Conservation (phyloP, 176 grass and related monocot species). For the Triticum timopheevii region DNA sequence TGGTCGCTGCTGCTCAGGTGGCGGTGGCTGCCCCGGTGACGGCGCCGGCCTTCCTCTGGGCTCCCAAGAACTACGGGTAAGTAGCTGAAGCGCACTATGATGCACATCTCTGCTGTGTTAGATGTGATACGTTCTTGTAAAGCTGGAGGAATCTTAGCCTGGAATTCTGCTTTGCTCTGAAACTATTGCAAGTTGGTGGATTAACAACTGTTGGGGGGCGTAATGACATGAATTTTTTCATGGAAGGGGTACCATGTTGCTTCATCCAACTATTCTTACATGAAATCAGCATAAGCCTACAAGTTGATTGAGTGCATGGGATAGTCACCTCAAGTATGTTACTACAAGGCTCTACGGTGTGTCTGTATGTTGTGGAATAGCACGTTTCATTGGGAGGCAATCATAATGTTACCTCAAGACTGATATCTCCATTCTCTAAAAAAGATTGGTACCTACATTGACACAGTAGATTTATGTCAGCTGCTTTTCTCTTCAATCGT, state of each 20-base stretch:
- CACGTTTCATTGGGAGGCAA: not conserved
- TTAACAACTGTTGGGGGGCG: not conserved
- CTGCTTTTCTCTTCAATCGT: not conserved
- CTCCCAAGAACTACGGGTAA: conserved; percentile 65
- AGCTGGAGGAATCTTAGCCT: not conserved
- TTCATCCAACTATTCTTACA: not conserved
- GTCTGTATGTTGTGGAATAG: not conserved
- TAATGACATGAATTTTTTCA: not conserved
- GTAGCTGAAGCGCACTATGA: not conserved
- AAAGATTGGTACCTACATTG: not conserved
- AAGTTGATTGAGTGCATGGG: not conserved
- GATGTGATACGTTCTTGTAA: not conserved
- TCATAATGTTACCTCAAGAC: not conserved
- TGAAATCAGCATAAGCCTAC: not conserved
- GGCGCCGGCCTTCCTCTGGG: conserved; percentile 80
- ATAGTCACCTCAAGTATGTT: not conserved
- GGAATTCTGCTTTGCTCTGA: not conserved
- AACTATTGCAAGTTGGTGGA: not conserved
- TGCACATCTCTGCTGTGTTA: not conserved
- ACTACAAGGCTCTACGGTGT: not conserved
- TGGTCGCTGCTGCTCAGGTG: conserved; percentile 3
- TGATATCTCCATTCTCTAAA: not conserved
- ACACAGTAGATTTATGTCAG: not conserved
- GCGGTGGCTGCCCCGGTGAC: not conserved
- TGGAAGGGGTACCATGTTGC: not conserved